Conservation (phyloP, 257 asterid genomes). For the Fraxinus anomala region DNA sequence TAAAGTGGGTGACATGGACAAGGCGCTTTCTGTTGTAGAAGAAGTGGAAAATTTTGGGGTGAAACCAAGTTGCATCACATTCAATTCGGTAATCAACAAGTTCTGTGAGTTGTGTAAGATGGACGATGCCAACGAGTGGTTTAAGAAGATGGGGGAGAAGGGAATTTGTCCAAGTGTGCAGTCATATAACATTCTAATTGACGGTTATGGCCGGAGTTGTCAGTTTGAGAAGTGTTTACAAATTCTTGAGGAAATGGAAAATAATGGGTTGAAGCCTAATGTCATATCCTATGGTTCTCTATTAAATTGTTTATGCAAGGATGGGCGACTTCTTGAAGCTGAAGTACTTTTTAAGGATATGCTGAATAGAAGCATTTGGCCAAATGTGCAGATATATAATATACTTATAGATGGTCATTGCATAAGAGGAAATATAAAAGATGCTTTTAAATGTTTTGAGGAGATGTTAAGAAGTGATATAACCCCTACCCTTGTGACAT, state of each 20-base stretch:
- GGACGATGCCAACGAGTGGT: conserved; percentile 60
- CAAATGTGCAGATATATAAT: conserved; percentile 70
- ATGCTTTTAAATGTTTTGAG: conserved; percentile 44
- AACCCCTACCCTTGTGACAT: conserved; percentile 65
- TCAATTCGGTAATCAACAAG: conserved; percentile 53
- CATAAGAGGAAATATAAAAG: conserved; percentile 43
- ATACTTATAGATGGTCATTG: conserved; percentile 65
- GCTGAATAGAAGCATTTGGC: conserved; percentile 51
- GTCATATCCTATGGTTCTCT: conserved; percentile 67
- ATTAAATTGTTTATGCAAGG: conserved; percentile 67
- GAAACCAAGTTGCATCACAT: conserved; percentile 61
- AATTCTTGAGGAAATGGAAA: conserved; percentile 76
- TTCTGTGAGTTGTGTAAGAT: conserved; percentile 54
- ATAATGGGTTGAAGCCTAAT: conserved; percentile 50
- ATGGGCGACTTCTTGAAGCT: conserved; percentile 66
- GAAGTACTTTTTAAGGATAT: conserved; percentile 58
- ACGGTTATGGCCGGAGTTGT: conserved; percentile 53
- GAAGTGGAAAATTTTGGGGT: conserved; percentile 61
- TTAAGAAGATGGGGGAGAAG: conserved; percentile 54
- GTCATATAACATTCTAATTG: conserved; percentile 73
- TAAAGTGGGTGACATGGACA: conserved; percentile 50
- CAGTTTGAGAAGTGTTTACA: conserved; percentile 62
- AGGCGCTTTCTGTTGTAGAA: conserved; percentile 49
- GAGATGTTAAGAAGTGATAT: conserved; percentile 50
- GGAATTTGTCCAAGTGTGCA: conserved; percentile 55